These are phyloP conservation scores for Trichosanthes cucumerina DNA, from an alignment of 306 rosid species.

Conservation along the genomic window DNA sequence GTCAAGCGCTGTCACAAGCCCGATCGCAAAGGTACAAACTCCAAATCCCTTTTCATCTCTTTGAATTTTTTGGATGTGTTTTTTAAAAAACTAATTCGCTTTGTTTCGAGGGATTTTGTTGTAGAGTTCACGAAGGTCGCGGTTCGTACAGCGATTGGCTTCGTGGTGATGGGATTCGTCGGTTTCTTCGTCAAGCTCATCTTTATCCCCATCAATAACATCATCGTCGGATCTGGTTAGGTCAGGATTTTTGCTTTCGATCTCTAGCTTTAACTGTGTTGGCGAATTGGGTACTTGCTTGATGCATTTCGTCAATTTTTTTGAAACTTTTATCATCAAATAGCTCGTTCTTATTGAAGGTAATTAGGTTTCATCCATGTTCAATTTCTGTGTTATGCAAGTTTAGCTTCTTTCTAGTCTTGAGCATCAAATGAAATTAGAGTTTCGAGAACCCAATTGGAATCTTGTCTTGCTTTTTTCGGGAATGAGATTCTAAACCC, in stretches of 20 bases:
- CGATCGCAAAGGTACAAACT: constrained; percentile 47
- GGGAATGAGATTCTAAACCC: neutral
- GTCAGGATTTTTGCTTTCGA: neutral
- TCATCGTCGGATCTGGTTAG: constrained; percentile 73
- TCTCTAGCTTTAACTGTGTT: neutral
- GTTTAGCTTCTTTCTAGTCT: neutral
- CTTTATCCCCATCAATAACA: constrained; percentile 46
- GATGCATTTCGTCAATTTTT: neutral
- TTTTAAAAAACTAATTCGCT: neutral
- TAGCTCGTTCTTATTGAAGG: neutral
- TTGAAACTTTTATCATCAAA: neutral
- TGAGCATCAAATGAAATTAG: neutral
- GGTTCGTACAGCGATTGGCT: constrained; percentile 66
- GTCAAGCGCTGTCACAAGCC: constrained; percentile 73
- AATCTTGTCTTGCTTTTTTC: neutral
- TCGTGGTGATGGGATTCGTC: constrained; percentile 74
- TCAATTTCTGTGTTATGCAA: neutral
- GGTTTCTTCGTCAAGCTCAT: constrained; percentile 11
- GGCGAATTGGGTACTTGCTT: neutral
- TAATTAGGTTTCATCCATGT: neutral
- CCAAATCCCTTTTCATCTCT: neutral
- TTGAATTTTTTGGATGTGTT: neutral
- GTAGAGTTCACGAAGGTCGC: constrained; percentile 73
- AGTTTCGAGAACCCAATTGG: neutral
- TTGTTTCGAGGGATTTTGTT: neutral